A percentile compares a stretch with the other conserved stretches of the same genome.
Conservation (phyloP, 306 rosid genomes). For the Castanospermum australe region DNA sequence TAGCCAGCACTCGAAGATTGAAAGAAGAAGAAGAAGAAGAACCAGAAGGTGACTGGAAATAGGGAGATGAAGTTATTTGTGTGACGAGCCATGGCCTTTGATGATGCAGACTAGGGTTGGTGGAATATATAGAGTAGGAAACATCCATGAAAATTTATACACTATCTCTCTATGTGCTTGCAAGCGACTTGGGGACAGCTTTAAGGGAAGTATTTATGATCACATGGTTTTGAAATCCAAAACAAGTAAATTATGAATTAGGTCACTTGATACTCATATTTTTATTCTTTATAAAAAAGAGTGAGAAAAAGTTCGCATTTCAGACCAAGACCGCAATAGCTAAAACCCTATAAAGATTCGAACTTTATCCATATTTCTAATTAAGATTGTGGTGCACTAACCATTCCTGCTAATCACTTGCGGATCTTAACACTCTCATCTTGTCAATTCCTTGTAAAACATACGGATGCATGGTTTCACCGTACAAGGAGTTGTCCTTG, state of each 20-base stretch:
- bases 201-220: conserved; percentile 2
- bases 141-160: neutral
- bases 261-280: conserved; percentile 30
- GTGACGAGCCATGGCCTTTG: conserved; percentile 10
- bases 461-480: neutral
- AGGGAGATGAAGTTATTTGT: neutral
- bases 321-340: no score
- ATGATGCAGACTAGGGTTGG: neutral
- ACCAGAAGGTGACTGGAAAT: neutral
- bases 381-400: no score
- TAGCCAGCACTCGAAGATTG: conserved; percentile 2
- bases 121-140: neutral
- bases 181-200: neutral
- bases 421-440: no score
- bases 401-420: no score
- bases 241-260: conserved; percentile 18
- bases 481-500: neutral
- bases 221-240: conserved; percentile 34
- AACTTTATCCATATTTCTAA: no score
- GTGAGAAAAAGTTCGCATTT: no score
- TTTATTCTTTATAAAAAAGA: no score
- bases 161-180: neutral
- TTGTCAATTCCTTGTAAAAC: conserved; percentile 13
- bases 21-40: neutral
- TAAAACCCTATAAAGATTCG: no score